Evolutionary conservation across 768 basidiomycete species (phyloP).

Genomic region (Mrakia gelida): DNA sequence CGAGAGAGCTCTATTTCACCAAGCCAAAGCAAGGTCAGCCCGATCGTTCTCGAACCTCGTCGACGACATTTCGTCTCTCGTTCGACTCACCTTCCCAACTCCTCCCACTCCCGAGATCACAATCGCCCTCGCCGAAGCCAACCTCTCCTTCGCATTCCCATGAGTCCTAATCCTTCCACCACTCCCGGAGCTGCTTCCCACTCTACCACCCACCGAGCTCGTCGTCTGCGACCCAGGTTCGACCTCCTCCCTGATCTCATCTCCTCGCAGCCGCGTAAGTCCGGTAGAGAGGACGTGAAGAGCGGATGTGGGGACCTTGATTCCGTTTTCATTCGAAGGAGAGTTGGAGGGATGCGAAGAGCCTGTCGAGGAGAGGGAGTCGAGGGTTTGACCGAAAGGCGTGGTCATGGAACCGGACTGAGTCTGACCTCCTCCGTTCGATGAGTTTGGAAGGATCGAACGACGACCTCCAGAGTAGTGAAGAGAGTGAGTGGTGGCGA

Average conservation of each 20-base stretch:
- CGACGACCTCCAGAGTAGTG: constrained; percentile 26
- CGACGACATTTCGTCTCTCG: not conserved
- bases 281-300: not conserved
- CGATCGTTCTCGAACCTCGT: not conserved
- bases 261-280: not conserved
- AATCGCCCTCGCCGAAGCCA: constrained; percentile 13
- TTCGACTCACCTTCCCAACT: constrained; percentile 14
- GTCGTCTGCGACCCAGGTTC: not conserved
- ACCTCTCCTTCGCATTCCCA: constrained; percentile 20
- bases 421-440: constrained; percentile 1
- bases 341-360: constrained; percentile 15
- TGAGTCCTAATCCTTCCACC: not conserved
- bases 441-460: constrained; percentile 19
- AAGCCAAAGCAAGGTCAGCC: not conserved
- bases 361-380: not conserved
- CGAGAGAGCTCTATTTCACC: not conserved
- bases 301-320: not conserved
- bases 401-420: constrained; percentile 11
- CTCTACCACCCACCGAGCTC: not conserved
- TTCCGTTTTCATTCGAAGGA: not conserved
- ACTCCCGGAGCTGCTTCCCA: not conserved
- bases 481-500: constrained; percentile 53
- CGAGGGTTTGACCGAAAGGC: not conserved
- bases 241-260: not conserved
- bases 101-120: constrained; percentile 20